Evolutionary conservation across 257 asterid genomes (phyloP).

Genomic region (Solanum dulcamara): DNA sequence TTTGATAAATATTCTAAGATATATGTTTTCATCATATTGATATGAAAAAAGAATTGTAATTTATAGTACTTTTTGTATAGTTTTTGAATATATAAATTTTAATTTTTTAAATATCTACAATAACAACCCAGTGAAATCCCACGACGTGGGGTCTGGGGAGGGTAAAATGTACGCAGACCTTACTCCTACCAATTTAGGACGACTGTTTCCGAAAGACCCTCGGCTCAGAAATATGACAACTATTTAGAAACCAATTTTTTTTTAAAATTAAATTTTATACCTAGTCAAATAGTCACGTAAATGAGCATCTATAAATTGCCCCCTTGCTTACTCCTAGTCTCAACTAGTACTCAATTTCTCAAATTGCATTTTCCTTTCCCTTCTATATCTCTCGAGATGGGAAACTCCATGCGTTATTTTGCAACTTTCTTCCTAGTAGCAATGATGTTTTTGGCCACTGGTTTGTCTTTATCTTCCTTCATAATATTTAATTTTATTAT

Average conservation of each 20-base stretch:
- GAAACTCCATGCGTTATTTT: neutral
- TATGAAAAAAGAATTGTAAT: neutral
- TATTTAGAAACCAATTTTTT: neutral
- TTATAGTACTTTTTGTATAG: neutral
- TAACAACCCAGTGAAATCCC: too few relatives aligned
- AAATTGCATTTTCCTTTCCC: neutral
- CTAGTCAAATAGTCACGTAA: neutral
- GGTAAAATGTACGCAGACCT: too few relatives aligned
- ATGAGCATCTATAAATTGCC: neutral
- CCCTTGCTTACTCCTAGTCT: neutral
- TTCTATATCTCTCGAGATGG: too few relatives aligned
- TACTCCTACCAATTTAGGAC: too few relatives aligned
- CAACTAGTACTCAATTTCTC: neutral
- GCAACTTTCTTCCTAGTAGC: neutral
- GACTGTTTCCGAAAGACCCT: too few relatives aligned
- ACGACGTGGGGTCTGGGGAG: too few relatives aligned
- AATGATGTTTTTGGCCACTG: neutral
- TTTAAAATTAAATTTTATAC: neutral
- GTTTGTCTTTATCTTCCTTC: neutral
- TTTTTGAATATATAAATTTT: neutral
- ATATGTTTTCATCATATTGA: neutral
- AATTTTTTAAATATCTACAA: too few relatives aligned
- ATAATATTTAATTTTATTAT: too few relatives aligned
- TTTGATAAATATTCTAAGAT: neutral
- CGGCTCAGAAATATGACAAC: neutral